Evolutionary conservation across 164 flowering plant species (phyloP).

Genomic region (grape (Vitis vinifera)): ASM3070453v1 NC_081813.1:462501-463000

Average conservation of each 20-base stretch:
- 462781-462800: constrained; percentile 38
- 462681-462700: constrained; percentile 75
- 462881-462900: too few relatives aligned
- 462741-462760: constrained; percentile 87
- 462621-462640: neutral
- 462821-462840: neutral
- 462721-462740: constrained; percentile 87
- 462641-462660: neutral
- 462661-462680: constrained; percentile 36
- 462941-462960: too few relatives aligned
- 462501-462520: too few relatives aligned
- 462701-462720: constrained; percentile 92
- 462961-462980: too few relatives aligned
- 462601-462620: neutral
- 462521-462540: too few relatives aligned
- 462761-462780: constrained; percentile 76
- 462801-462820: constrained; percentile 32
- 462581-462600: too few relatives aligned
- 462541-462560: too few relatives aligned
- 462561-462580: too few relatives aligned
- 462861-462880: neutral
- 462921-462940: too few relatives aligned
- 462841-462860: neutral
- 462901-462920: too few relatives aligned
- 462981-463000: too few relatives aligned